Evolutionary conservation across 2,329 filamentous ascomycete genomes (phyloP).

Genomic region (Mariannaea elegans): DNA sequence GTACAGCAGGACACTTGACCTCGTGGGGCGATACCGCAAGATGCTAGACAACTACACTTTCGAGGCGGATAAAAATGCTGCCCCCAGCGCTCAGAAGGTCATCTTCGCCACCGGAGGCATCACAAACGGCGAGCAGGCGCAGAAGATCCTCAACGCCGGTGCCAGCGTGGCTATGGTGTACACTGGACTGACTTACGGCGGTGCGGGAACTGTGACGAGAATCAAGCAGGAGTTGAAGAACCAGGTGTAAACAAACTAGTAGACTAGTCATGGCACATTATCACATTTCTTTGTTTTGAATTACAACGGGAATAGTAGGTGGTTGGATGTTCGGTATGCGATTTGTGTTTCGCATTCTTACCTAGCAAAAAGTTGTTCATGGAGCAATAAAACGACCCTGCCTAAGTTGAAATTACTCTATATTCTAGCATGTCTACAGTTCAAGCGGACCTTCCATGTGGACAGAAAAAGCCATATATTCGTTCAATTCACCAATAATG

Average conservation of each 20-base stretch:
- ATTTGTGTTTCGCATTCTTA: background rate
- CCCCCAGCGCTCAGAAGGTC: slow-evolving; percentile 68
- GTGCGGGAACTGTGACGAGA: slow-evolving; percentile 69
- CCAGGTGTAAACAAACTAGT: slow-evolving; percentile 40
- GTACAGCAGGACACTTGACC: slow-evolving; percentile 79
- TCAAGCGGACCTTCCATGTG: too few relatives aligned
- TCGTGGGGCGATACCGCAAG: slow-evolving; percentile 82
- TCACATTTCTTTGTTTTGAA: slow-evolving; percentile 14
- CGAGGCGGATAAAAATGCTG: slow-evolving; percentile 42
- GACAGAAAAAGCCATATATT: too few relatives aligned
- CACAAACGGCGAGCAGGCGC: slow-evolving; percentile 84
- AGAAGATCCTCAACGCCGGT: slow-evolving; percentile 84
- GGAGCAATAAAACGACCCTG: background rate
- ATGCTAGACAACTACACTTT: slow-evolving; percentile 64
- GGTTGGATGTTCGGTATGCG: background rate
- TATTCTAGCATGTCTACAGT: too few relatives aligned
- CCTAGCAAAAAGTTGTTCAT: slow-evolving; percentile 1
- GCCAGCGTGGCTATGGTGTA: slow-evolving; percentile 93
- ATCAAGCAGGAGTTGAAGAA: slow-evolving; percentile 71
- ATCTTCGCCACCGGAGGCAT: slow-evolving; percentile 96
- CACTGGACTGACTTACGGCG: slow-evolving; percentile 75
- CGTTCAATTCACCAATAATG: too few relatives aligned
- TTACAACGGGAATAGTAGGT: background rate
- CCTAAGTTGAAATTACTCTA: too few relatives aligned
- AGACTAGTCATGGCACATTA: slow-evolving; percentile 10